phyloP scores from a whole-genome alignment of 2,329 filamentous ascomycete species.

The Zymoseptoria ardabiliae region DNA sequence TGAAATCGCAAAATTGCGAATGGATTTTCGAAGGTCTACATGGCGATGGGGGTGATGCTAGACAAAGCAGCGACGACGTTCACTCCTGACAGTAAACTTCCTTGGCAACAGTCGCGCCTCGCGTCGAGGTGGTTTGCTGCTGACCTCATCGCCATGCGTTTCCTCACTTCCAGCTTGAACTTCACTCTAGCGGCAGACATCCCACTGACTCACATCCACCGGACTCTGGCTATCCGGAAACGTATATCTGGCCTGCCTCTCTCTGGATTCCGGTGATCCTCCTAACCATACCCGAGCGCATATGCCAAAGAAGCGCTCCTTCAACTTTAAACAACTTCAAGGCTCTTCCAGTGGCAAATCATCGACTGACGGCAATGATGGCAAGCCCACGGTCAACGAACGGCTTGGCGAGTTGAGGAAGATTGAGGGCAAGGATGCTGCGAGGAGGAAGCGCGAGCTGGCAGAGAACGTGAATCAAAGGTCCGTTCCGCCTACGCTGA shows the following conservation, averaged over 20 bases:
- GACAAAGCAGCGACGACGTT: background rate
- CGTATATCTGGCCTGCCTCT: constrained; percentile 5
- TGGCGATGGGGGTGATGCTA: background rate
- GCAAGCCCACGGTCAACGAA: constrained; percentile 36
- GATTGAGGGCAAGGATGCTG: constrained; percentile 33
- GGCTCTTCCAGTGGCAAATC: constrained; percentile 32
- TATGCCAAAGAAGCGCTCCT: constrained; percentile 45
- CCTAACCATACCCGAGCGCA: constrained; percentile 8
- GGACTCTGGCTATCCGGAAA: background rate
- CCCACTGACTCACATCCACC: constrained; percentile 6
- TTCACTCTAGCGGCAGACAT: background rate
- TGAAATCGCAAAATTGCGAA: background rate
- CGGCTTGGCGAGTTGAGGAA: constrained; percentile 41
- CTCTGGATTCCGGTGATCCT: background rate
- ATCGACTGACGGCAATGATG: constrained; percentile 22
- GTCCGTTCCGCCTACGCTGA: constrained; percentile 39
- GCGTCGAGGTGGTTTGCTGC: background rate
- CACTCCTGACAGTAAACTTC: background rate
- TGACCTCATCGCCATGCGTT: background rate
- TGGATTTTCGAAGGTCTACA: constrained; percentile 6
- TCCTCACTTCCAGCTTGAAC: background rate
- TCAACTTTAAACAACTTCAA: constrained; percentile 35
- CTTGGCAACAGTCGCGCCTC: background rate
- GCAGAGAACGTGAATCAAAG: constrained; percentile 35
- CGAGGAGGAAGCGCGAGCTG: constrained; percentile 36